A percentile compares a stretch with the other conserved stretches of the same genome.
phyloP scores from a whole-genome alignment of 441 rosid species.

The Melastoma candidum region DNA sequence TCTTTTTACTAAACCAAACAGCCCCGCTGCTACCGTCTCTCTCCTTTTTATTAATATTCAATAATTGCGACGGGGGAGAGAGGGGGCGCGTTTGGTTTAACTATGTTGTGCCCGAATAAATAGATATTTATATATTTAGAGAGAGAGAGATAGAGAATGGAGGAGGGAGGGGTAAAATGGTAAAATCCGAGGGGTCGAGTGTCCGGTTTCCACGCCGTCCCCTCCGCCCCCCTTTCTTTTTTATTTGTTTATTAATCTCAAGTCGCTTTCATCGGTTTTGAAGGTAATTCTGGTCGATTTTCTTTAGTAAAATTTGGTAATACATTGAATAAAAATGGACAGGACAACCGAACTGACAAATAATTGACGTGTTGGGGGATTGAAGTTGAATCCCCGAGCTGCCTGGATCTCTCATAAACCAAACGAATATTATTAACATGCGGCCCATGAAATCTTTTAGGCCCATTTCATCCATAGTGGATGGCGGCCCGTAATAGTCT shows the following conservation, averaged over 20 bases:
- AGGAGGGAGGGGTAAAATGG: constrained; percentile 22
- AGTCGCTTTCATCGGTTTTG: too few species aligned
- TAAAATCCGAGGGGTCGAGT: constrained; percentile 11
- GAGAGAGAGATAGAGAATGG: constrained; percentile 5
- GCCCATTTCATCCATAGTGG: too few species aligned
- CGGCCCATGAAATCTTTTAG: too few species aligned
- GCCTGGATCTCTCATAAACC: too few species aligned
- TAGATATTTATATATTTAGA: not conserved
- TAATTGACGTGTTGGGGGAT: too few species aligned
- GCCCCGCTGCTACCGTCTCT: not conserved
- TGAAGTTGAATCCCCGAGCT: too few species aligned
- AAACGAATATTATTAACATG: too few species aligned
- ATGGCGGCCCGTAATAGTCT: too few species aligned
- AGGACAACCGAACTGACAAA: too few species aligned
- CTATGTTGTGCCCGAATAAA: constrained; percentile 10
- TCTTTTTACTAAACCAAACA: constrained; percentile 1
- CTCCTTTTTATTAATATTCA: constrained; percentile 14
- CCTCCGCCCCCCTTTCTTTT: constrained; percentile 37
- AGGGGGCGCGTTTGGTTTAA: constrained; percentile 17
- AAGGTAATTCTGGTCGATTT: too few species aligned
- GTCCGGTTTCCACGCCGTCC: constrained; percentile 23
- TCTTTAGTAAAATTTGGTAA: too few species aligned
- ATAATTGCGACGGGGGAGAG: not conserved
- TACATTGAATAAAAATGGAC: too few species aligned
- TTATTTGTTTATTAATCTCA: not conserved